Base-by-base conservation (phyloP, 116 monocot species). In the Dioscorea cayenensis region DNA sequence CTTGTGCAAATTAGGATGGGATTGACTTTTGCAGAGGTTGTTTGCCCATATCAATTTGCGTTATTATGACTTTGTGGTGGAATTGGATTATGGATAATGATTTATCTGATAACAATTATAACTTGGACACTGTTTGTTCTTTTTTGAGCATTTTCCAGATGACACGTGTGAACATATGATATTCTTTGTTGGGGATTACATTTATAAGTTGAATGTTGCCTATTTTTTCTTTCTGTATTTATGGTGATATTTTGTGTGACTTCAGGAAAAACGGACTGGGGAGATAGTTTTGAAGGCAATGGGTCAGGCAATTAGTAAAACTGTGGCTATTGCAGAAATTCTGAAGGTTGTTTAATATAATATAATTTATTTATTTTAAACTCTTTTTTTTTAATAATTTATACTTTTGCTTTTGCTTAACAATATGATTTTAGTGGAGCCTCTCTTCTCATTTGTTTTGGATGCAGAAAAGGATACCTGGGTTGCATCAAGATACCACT, bases 291-390 rank as follows among this genome's bases (percentile, higher is more conserved):
- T 92, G 67, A 92, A 91, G 78, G 92, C 90, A 68, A 96, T 96
- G 95, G 95, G 92, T 65, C 95, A 96, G 59, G 95, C 95, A 64
- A 96, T 96, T 19, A 96, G 90, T 73, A 96, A 96, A 75, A 78
- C 90, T 63, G 95, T 96, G 43, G 87, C 95, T 49, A 81, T 92
- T 79, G 76, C 89, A 0, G 90, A 90, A 82, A 90, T 94, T 64
- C 78, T 94, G 49, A 92, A 92, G 84, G 87, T 79, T 43, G 6
- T 43, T 10, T 43, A 43, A 32, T 32, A 32, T 32, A 32, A 32
- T 32, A n/a, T 3, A 1, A 32, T 32, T 32, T 32, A 32, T 32
- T 32, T 32, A 32, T 32, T 32, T 32, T 32, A 32, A 32, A 1
- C 4, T 32, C 61, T 65, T 61, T 52, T 65, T 65, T 61, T 52